Evolutionary conservation across 2,329 filamentous ascomycete genomes (phyloP), one percentile per base, ranked within the genome.

Genomic region (Pseudogymnoascus pannorum): DNA sequence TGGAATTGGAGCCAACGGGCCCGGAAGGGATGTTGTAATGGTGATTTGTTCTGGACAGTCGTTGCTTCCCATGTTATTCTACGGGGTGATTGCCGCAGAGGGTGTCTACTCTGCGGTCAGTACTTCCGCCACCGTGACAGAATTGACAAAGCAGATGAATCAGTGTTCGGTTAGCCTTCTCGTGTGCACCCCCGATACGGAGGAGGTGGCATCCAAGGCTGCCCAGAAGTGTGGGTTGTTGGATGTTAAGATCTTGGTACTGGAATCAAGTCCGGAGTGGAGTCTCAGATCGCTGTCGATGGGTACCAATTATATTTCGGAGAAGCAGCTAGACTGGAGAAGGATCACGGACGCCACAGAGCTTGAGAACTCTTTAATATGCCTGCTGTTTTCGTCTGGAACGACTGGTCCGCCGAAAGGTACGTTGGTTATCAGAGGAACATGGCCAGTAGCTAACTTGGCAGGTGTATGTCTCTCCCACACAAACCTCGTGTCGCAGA

Each of bases 321-420:
- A 29, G 44, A 16, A 29, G 24, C 44, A 83, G 40, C 88, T 83
- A 1, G 73, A 76, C 2, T 70, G 69, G 2, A 92, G 88, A 71
- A 72, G 75, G 57, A 93, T 90, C 89, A 72, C 24, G 2, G 24
- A 81, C 8, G 79, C 86, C 62, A 79, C 78, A 0, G 72, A 75
- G 0, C 75, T 80, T 40, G 75, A 83, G 2, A 76, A 78, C 61
- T 72, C 75, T n/a, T 77, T 79, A 2, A 82, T 85, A 0, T 83
- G 88, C 62, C 80, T 94, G 63, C 93, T 94, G 72, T 94, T 93
- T 75, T 88, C 84, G 64, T 87, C 82, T 14, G 87, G 91, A 3
- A 94, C 91, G 1, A 94, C 91, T 0, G 91, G 91, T 5, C 79
- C 91, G 3, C 89, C 91, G 7, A 95, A 94, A 72, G 91, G 40